Percentiles rank a stretch among this genome's conserved stretches.
phyloP scores from a whole-genome alignment of 2,329 filamentous ascomycete species.

The Tolypocladium ovalisporum region DNA sequence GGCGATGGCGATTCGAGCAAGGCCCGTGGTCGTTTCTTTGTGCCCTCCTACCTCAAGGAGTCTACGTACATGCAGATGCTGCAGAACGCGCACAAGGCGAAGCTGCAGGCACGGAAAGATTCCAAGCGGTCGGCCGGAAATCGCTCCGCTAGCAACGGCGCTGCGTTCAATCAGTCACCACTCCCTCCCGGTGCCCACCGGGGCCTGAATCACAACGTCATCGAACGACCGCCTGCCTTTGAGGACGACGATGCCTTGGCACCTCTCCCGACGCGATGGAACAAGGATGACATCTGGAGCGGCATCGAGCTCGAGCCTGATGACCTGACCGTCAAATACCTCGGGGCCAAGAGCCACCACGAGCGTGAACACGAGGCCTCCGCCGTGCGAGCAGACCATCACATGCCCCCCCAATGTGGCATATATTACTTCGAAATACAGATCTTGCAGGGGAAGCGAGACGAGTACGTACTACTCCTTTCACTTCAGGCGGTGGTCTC shows the following conservation, averaged over 20 bases:
- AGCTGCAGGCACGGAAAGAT: slow-evolving; percentile 38
- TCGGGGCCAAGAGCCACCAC: slow-evolving; percentile 31
- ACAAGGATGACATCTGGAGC: slow-evolving; percentile 60
- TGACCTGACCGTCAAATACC: slow-evolving; percentile 60
- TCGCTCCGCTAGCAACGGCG: slow-evolving; percentile 42
- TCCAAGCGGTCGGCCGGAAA: slow-evolving; percentile 16
- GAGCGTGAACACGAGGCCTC: slow-evolving; percentile 65
- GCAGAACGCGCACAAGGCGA: slow-evolving; percentile 57
- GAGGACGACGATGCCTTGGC: slow-evolving; percentile 50
- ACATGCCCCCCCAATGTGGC: slow-evolving; percentile 81
- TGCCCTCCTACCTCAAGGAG: slow-evolving; percentile 70
- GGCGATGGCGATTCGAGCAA: slow-evolving; percentile 11
- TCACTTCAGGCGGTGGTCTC: not conserved
- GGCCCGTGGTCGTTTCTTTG: slow-evolving; percentile 50
- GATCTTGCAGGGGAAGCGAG: slow-evolving; percentile 37
- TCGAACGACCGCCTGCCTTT: slow-evolving; percentile 57
- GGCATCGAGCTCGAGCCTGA: slow-evolving; percentile 65
- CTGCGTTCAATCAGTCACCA: slow-evolving; percentile 30
- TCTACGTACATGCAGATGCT: slow-evolving; percentile 71
- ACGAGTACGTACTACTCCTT: slow-evolving; percentile 36
- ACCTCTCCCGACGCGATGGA: slow-evolving; percentile 76
- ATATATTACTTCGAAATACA: slow-evolving; percentile 86
- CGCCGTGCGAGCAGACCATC: slow-evolving; percentile 70
- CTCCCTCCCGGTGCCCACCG: slow-evolving; percentile 46
- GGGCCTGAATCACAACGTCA: slow-evolving; percentile 72